Base-by-base conservation (phyloP, 495 filamentous ascomycete species). In the Chaetomium fimeti region DNA sequence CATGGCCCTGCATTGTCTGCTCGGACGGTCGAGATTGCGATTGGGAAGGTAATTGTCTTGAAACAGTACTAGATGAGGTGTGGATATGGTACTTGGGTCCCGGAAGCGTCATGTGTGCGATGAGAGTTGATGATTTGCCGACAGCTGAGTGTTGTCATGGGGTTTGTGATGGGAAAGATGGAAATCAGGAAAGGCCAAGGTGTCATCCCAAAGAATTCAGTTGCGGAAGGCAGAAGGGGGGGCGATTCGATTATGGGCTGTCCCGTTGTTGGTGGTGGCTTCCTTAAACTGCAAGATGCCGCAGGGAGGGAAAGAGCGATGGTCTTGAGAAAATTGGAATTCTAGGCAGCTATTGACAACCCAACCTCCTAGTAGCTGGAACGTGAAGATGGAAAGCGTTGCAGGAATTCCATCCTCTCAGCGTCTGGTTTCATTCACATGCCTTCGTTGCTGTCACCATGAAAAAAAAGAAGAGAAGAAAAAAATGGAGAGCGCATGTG, bases 31-130 rank as follows among this genome's bases (percentile, higher is more conserved):
- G 11, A 53, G 18, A 40, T 27, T 40, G 49, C 48, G 60, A 29
- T 58, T 60, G 51, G 59, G 51, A 42, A 63, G 58, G 42, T 47
- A 66, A 65, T 69, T 67, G 62, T 58, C 68, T 38, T 71, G 69
- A 67, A 69, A 69, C 65, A 29, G 48, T 42, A 51, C 47, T 66
- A 63, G 57, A 63, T 66, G 59, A 65, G 60, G 51, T 58, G 64
- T 62, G 56, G 56, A 15, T 47, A 56, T 54, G 16, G 32, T 13
- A 22, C 8, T 51, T 48, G 5, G 36, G 32, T 5, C 38, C 15
- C 53, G 58, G 1, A 47, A 20, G 45, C 16, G 47, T 32, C 51
- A 54, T 55, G 49, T 28, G 24, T 16, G 49, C 49, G 28, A n/a
- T 5, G 15, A 2, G 16, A 36, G 28, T n/a, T 18, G 27, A 32